Conservation (phyloP, 2,329 filamentous ascomycete species). For the Alternaria ethzedia region DNA sequence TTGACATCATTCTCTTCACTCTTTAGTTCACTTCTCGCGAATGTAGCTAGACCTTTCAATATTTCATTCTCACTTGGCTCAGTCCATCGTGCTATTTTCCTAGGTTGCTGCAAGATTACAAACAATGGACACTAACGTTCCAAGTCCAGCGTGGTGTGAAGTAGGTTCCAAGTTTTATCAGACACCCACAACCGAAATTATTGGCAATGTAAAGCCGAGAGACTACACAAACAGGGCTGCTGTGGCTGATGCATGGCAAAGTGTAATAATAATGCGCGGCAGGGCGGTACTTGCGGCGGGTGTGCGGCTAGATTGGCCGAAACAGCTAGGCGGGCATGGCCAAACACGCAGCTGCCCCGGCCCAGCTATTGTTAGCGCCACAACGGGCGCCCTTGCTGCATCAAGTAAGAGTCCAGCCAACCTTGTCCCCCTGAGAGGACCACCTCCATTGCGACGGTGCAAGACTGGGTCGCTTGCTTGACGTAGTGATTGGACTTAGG, state of each 20-base stretch:
- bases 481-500: slow-evolving; percentile 16
- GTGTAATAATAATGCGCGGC: not conserved
- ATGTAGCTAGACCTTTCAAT: not conserved
- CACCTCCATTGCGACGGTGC: slow-evolving; percentile 9
- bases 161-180: not conserved
- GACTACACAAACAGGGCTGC: not conserved
- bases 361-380: slow-evolving; percentile 14
- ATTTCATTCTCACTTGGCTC: not conserved
- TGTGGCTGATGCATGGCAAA: slow-evolving; percentile 16
- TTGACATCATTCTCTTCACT: not conserved
- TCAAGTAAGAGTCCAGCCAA: slow-evolving; percentile 10
- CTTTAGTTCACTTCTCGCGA: too few species aligned
- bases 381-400: slow-evolving; percentile 5
- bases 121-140: not conserved
- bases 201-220: not conserved
- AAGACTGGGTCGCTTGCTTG: slow-evolving; percentile 5
- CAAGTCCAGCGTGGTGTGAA: not conserved
- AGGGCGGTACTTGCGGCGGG: not conserved
- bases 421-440: slow-evolving; percentile 12
- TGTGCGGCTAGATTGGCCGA: not conserved
- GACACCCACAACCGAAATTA: not conserved
- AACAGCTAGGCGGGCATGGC: not conserved
- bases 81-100: not conserved
- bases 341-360: not conserved
- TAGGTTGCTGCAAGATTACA: not conserved